Base-by-base conservation (phyloP, 768 basidiomycete species). In the Phlebiopsis gigantea region DNA sequence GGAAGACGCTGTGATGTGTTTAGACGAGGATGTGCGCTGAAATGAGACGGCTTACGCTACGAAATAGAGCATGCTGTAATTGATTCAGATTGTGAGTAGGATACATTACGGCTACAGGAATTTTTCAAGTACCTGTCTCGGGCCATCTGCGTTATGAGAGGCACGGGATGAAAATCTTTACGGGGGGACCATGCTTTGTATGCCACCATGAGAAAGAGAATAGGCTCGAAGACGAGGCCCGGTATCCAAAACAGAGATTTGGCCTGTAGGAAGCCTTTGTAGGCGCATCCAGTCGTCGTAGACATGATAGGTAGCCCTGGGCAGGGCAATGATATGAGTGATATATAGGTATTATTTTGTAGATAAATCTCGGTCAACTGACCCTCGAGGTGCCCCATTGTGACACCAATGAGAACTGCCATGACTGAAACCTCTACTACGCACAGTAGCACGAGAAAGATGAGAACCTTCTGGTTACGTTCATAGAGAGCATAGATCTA, bases 211-310 rank as follows among this genome's bases (percentile, higher is more conserved):
- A 44, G 21, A 19, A 57, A 66, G 22, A 66, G 58, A 28, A 68
- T 56, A 4, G 66, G 65, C 25, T 68, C 66, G 1, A 60, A 57
- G 21, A 66, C 34, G 7, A 68, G 48, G 8, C 57, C 63, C 43
- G 66, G 65, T 8, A 61, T 56, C 63, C 65, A 68, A 45, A 68
- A 63, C 1, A 65, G 53, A 1, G 65, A 56, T 2, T 65, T 61
- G 28, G 63, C 28, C 0, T 58, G 55, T 5, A 62, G 39, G 25
- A 66, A 41, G 2, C 58, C 62, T n/a, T 57, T 34, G 48, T 65
- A 66, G 19, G 47, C 51, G 50, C 66, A 68, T 19, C 65, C 66
- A 3, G 51, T n/a, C 2, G 17, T 34, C 2, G 50, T n/a, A 12
- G 44, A 45, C 19, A 45, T 10, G 12, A 45, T 45, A 15, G 44